Evolutionary conservation across 1,284 basidiomycete species (phyloP).

Genomic region (Fomitopsis pinicola): DNA sequence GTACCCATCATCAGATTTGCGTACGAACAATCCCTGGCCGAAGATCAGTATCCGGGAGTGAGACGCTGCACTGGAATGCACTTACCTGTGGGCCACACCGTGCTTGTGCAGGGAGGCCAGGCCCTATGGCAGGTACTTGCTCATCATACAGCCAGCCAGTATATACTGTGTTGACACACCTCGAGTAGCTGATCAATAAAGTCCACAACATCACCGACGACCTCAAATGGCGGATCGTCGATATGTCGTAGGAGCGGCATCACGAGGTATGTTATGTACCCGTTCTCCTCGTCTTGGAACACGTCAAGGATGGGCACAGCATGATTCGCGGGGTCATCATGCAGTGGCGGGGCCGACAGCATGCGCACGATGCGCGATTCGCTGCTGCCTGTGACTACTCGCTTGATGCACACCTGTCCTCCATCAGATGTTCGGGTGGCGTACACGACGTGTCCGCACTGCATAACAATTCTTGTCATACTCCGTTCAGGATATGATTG

Average conservation of each 20-base stretch:
- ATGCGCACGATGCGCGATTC: slow-evolving; percentile 19
- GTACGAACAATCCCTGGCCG: not conserved
- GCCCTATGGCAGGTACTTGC: not conserved
- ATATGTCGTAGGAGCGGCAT: slow-evolving; percentile 21
- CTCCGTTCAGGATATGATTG: too few relatives aligned
- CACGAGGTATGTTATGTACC: slow-evolving; percentile 17
- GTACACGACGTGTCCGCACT: slow-evolving; percentile 17
- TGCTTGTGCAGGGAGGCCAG: slow-evolving; percentile 5
- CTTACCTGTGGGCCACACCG: slow-evolving; percentile 6
- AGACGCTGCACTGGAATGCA: not conserved
- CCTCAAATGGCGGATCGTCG: slow-evolving; percentile 17
- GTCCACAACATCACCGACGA: slow-evolving; percentile 24
- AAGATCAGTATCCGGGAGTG: slow-evolving; percentile 1
- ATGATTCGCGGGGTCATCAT: slow-evolving; percentile 24
- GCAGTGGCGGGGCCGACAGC: slow-evolving; percentile 10
- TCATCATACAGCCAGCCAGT: not conserved
- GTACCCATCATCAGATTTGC: slow-evolving; percentile 9
- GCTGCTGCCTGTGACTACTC: slow-evolving; percentile 7
- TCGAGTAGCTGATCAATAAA: slow-evolving; percentile 27
- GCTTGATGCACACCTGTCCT: slow-evolving; percentile 23
- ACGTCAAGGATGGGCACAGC: slow-evolving; percentile 23
- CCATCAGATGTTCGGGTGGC: slow-evolving; percentile 23
- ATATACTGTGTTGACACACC: slow-evolving; percentile 10
- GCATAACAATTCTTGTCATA: not conserved
- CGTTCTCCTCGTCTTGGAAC: slow-evolving; percentile 13